Base-by-base conservation (phyloP, 495 filamentous ascomycete genomes). In the Daldinia loculata region DNA sequence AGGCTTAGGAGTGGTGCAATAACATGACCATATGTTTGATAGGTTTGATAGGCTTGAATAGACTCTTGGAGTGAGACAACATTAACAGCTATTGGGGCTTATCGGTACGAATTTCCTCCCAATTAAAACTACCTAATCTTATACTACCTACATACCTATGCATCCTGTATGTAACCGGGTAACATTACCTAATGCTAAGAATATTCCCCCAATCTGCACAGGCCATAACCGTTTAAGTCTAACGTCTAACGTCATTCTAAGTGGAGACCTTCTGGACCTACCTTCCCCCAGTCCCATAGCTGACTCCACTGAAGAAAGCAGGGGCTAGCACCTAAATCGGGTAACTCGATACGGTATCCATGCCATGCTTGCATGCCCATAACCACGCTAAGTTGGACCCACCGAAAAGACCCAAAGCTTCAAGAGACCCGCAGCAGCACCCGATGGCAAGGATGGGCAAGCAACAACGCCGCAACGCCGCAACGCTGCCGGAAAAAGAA, bases 251-350 rank as follows among this genome's bases (percentile, higher is more conserved):
- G 66, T 64, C 67, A 60, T 64, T 39, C 36, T 36, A 38, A 53
- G 43, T 64, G 55, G 67, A 43, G 2, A 64, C 19, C 7, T 34
- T 61, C 27, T 61, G 29, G 41, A 26, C 24, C n/a, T 53, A 26
- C 24, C n/a, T 53, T 53, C 56, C 55, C 43, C 43, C 56, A 38
- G 30, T 39, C 32, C 34, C 22, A 60, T n/a, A 51, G 30, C 50
- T 53, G 22, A 51, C 17, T 61, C 67, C 61, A 70, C 61, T 60
- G 56, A 56, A 63, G 39, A 60, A 66, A 59, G 63, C 69, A 71
- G 64, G 56, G 69, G 58, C 69, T 41, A 63, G 58, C 43, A 71
- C 69, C 69, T 71, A 71, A 71, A 71, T 71, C 63, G 39, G 63
- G 68, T 34, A 66, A 50, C 62, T 61, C 29, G n/a, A 36, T 56